A percentile compares a stretch with the other conserved stretches of the same genome.
phyloP scores from a whole-genome alignment of 345 rosid species.

The Populus euphratica region DNA sequence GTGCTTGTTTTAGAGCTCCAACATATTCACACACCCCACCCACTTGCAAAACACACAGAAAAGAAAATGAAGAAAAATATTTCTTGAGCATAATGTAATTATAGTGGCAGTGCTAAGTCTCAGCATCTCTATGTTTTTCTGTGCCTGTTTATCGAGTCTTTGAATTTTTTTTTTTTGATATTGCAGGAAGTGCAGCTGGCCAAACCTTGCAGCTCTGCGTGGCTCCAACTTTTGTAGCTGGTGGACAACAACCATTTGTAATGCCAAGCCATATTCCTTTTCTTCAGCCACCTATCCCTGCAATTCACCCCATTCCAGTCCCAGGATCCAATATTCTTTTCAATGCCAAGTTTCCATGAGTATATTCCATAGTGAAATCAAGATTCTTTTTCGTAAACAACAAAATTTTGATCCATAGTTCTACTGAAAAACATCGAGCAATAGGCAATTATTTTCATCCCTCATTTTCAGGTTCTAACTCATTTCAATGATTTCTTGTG shows the following conservation, averaged over 20 bases:
- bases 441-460: background rate
- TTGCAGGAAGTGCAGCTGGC: slow-evolving; percentile 36
- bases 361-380: background rate
- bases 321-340: slow-evolving; percentile 41
- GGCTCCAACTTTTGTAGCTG: slow-evolving; percentile 39
- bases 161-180: background rate
- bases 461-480: background rate
- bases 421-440: background rate
- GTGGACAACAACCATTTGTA: slow-evolving; percentile 41
- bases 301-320: slow-evolving; percentile 27
- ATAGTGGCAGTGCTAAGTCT: background rate
- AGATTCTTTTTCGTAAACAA: slow-evolving; percentile 12
- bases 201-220: slow-evolving; percentile 41
- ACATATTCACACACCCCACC: background rate
- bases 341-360: slow-evolving; percentile 43
- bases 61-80: background rate
- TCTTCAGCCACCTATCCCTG: slow-evolving; percentile 44
- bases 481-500: background rate
- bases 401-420: slow-evolving; percentile 25
- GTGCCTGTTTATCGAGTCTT: background rate
- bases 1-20: background rate
- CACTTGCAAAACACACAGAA: background rate
- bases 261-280: slow-evolving; percentile 38
- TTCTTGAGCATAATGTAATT: background rate
- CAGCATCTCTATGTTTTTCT: background rate